phyloP scores from a whole-genome alignment of 179 eudicot species.

The Sideroxylon spinosum region DNA sequence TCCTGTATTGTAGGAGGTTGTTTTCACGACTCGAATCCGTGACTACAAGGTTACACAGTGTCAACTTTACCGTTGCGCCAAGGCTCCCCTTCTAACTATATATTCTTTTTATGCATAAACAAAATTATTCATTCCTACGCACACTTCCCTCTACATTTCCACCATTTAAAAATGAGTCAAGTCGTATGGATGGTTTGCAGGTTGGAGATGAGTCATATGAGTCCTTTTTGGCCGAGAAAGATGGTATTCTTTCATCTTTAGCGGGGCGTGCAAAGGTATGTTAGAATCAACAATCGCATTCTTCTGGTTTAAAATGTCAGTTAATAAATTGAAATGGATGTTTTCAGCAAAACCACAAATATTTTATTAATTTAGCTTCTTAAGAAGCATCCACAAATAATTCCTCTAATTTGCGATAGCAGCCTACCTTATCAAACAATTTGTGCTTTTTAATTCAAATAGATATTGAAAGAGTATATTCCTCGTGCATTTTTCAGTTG shows the following conservation, averaged over 20 bases:
- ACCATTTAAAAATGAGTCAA: not conserved
- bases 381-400: not conserved
- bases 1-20: too few species aligned
- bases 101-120: not conserved
- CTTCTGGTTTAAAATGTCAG: not conserved
- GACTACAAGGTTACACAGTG: too few species aligned
- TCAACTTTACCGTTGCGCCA: too few species aligned
- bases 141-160: not conserved
- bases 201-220: constrained; percentile 91
- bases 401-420: not conserved
- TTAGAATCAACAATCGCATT: not conserved
- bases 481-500: not conserved
- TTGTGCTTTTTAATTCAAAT: not conserved
- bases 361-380: not conserved
- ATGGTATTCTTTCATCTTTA: constrained; percentile 79
- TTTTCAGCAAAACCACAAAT: not conserved
- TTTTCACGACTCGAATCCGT: too few species aligned
- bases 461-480: not conserved
- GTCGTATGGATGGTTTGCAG: constrained; percentile 28
- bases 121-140: not conserved
- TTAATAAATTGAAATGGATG: too few species aligned
- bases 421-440: not conserved
- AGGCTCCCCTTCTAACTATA: too few species aligned
- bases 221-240: constrained; percentile 66
- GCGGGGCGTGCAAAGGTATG: constrained; percentile 90